A percentile compares a stretch with the other conserved stretches of the same genome.
These are phyloP conservation scores for Sphaerulina musiva DNA, from an alignment of 2,329 filamentous ascomycete genomes.

Conservation along the genomic window DNA sequence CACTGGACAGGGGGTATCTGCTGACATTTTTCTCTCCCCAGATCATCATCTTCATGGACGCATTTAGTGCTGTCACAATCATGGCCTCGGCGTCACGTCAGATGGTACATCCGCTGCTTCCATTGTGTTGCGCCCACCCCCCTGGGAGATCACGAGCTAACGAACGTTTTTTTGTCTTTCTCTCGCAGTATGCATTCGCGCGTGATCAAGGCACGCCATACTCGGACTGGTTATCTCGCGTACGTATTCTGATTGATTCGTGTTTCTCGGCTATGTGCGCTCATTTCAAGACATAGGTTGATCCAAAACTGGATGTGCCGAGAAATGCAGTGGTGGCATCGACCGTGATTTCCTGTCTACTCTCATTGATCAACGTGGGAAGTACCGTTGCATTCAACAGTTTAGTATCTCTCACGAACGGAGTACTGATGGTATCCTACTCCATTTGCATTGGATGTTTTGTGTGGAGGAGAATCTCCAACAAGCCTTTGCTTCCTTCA, in stretches of 20 bases:
- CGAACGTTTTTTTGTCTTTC: too few species aligned
- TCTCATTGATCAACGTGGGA: constrained; percentile 29
- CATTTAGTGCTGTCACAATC: constrained; percentile 19
- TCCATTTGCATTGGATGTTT: constrained; percentile 21
- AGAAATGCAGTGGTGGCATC: constrained; percentile 22
- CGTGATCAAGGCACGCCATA: constrained; percentile 3
- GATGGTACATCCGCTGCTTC: constrained; percentile 3
- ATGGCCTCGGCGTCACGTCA: constrained; percentile 24
- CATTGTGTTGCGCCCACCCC: background rate
- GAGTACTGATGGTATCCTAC: constrained; percentile 30
- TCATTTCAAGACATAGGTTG: background rate
- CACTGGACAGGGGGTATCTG: background rate
- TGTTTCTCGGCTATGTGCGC: background rate
- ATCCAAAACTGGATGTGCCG: constrained; percentile 15
- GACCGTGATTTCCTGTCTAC: constrained; percentile 15
- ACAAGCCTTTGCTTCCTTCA: constrained; percentile 17
- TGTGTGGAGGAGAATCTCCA: constrained; percentile 18
- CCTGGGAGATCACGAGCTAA: background rate
- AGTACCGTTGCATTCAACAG: constrained; percentile 38
- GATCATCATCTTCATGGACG: constrained; percentile 25
- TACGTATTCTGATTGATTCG: background rate
- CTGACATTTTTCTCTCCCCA: constrained; percentile 4
- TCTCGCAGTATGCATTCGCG: background rate
- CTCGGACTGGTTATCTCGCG: background rate
- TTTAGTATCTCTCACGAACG: constrained; percentile 31